Conservation (phyloP, 2,329 filamentous ascomycete species). For the Fusarium sp. region DNA sequence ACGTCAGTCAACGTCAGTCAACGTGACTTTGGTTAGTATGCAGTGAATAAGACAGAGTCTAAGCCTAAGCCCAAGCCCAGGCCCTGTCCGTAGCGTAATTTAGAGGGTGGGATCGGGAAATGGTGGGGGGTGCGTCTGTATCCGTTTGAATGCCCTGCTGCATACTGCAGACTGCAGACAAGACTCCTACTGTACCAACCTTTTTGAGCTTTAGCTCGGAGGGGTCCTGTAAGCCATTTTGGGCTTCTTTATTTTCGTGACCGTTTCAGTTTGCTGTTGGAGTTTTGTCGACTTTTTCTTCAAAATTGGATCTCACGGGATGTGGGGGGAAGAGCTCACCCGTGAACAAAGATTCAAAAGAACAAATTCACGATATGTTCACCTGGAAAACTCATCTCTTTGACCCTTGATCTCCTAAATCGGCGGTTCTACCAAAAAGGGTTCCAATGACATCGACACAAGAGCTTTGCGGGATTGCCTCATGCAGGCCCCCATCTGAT, state of each 20-base stretch:
- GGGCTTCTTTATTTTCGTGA: constrained; percentile 11
- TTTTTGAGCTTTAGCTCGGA: constrained; percentile 24
- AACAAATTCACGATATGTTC: background rate
- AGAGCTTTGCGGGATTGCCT: background rate
- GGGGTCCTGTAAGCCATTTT: constrained; percentile 21
- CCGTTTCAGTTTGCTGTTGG: background rate
- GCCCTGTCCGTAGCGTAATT: constrained; percentile 9
- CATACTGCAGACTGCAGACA: too few species aligned
- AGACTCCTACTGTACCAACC: constrained; percentile 24
- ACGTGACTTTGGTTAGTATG: background rate
- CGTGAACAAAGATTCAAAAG: background rate
- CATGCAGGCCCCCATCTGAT: constrained; percentile 1
- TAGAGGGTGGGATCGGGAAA: constrained; percentile 34
- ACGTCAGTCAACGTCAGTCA: constrained; percentile 9
- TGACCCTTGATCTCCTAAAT: background rate
- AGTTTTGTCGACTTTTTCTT: background rate
- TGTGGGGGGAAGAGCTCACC: background rate
- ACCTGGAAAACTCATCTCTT: background rate
- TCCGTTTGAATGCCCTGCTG: background rate
- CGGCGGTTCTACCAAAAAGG: background rate
- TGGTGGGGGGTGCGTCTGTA: constrained; percentile 34
- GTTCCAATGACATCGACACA: background rate
- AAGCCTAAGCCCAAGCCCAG: constrained; percentile 3
- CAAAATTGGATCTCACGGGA: background rate
- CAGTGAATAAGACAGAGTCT: background rate